These are phyloP conservation scores for Eragrostis tef DNA, from an alignment of 202 grass and related monocot species.

Conservation along the genomic window DNA sequence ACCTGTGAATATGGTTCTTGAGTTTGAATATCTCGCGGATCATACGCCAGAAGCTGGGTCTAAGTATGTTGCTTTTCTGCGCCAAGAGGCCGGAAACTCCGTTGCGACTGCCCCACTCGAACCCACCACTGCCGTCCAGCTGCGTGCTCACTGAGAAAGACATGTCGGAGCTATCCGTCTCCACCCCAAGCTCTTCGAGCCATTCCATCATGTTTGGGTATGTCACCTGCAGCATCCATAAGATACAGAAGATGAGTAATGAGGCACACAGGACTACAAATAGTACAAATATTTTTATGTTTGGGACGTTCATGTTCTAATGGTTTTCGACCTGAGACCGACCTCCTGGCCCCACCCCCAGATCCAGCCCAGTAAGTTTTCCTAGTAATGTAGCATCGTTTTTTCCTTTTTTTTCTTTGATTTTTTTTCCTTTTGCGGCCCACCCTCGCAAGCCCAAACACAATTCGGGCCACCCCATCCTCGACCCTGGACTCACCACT, in stretches of 20 bases:
- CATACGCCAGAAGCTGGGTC: conserved; percentile 78
- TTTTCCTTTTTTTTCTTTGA: too few species aligned
- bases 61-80: conserved; percentile 69
- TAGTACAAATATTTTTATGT: too few species aligned
- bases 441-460: too few species aligned
- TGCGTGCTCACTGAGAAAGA: conserved; percentile 74
- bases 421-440: too few species aligned
- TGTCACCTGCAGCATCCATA: conserved; percentile 55
- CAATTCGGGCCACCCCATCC: too few species aligned
- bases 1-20: conserved; percentile 61
- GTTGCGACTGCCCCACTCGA: conserved; percentile 85
- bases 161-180: conserved; percentile 87
- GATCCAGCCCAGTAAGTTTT: too few species aligned
- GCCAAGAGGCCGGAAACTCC: conserved; percentile 68
- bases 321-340: too few species aligned
- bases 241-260: background rate
- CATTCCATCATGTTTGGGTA: conserved; percentile 91
- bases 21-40: conserved; percentile 69
- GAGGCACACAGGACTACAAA: background rate
- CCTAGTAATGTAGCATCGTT: too few species aligned
- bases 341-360: too few species aligned
- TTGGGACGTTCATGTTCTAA: too few species aligned
- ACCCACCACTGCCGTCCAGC: conserved; percentile 41
- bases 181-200: conserved; percentile 73
- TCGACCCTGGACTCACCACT: too few species aligned